Evolutionary conservation across 1,139 yeast genomes (phyloP).

Genomic region (Yamadazyma buinensis): DNA sequence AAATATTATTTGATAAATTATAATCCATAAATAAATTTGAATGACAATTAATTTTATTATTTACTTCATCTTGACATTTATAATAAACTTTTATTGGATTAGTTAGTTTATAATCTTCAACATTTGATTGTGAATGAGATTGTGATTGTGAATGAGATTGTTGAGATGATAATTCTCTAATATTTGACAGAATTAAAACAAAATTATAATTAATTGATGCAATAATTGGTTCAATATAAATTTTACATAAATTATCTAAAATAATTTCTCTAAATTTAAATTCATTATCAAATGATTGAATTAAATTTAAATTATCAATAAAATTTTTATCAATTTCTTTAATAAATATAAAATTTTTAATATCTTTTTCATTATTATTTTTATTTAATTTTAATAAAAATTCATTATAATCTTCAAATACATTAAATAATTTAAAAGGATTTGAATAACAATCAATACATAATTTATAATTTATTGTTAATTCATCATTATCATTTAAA

Average conservation of each 20-base stretch:
- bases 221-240: constrained; percentile 40
- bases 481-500: constrained; percentile 22
- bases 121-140: constrained; percentile 4
- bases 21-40: constrained; percentile 24
- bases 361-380: constrained; percentile 19
- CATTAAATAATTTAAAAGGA: constrained; percentile 32
- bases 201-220: constrained; percentile 32
- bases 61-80: constrained; percentile 17
- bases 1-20: constrained; percentile 22
- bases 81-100: constrained; percentile 25
- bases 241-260: constrained; percentile 32
- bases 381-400: constrained; percentile 27
- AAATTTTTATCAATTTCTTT: constrained; percentile 35
- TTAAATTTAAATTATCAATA: constrained; percentile 23
- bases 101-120: constrained; percentile 20
- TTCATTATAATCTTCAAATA: constrained; percentile 34
- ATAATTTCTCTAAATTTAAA: constrained; percentile 35
- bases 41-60: constrained; percentile 17
- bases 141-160: constrained; percentile 5
- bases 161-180: constrained; percentile 16
- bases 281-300: constrained; percentile 25
- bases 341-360: constrained; percentile 30
- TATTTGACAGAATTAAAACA: constrained; percentile 31
- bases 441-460: constrained; percentile 27
- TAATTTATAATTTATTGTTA: constrained; percentile 23